Percentiles rank a stretch among this genome's conserved stretches.
Conservation (phyloP, 179 eudicot genomes). For the Amaranthus tricolor region DNA sequence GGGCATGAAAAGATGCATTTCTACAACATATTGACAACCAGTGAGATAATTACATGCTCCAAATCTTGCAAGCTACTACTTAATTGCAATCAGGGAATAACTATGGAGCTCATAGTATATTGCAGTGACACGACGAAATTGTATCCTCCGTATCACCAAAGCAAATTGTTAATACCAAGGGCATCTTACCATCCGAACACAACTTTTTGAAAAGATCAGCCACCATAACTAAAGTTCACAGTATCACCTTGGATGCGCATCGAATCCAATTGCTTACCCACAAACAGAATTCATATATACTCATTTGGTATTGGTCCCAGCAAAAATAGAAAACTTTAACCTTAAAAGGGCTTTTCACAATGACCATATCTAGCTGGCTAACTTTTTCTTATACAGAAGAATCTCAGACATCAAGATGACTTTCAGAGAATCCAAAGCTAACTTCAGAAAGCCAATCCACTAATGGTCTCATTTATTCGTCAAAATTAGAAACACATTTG, state of each 20-base stretch:
- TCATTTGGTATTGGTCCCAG: conserved; percentile 22
- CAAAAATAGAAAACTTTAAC: conserved; percentile 14
- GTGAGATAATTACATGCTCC: background rate
- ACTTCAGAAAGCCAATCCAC: conserved; percentile 14
- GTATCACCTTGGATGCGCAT: background rate
- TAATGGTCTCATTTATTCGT: background rate
- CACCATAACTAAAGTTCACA: conserved; percentile 5
- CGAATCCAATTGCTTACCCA: conserved; percentile 7
- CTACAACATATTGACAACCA: too few species aligned
- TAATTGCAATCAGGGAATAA: background rate
- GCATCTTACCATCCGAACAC: conserved; percentile 3
- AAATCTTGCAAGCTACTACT: background rate
- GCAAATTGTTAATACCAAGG: background rate
- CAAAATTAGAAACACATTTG: background rate
- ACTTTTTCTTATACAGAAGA: conserved; percentile 19
- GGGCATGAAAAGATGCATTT: background rate
- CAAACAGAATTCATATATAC: conserved; percentile 12
- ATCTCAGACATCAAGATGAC: conserved; percentile 14
- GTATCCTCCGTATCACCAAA: background rate
- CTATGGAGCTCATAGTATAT: background rate
- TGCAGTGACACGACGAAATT: background rate
- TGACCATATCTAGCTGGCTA: conserved; percentile 19
- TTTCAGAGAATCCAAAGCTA: conserved; percentile 23
- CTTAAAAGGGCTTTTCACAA: conserved; percentile 5
- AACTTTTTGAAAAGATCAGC: background rate